Evolutionary conservation across 2,329 filamentous ascomycete genomes (phyloP).

Genomic region (Cladosporium oxysporum): DNA sequence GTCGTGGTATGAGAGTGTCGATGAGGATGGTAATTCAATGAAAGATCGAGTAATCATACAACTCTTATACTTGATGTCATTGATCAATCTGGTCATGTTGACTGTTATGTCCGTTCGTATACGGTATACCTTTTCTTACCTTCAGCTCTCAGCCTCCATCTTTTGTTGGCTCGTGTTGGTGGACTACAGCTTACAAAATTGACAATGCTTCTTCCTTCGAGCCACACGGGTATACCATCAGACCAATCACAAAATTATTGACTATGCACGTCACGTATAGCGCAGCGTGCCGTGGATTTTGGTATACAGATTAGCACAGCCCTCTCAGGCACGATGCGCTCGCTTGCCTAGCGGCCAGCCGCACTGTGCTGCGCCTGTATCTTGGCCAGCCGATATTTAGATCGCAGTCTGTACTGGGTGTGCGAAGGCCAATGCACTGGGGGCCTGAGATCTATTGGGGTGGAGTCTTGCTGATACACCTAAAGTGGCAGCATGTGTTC

Average conservation of each 20-base stretch:
- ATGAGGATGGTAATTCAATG: background rate
- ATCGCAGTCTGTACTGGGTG: background rate
- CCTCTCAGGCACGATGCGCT: background rate
- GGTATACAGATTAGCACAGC: background rate
- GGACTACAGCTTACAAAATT: background rate
- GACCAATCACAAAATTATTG: background rate
- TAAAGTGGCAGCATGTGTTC: too few relatives aligned
- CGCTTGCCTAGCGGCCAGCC: background rate
- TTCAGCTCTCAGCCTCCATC: background rate
- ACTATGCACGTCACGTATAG: background rate
- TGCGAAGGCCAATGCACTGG: background rate
- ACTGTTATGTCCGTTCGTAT: background rate
- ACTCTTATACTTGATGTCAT: background rate
- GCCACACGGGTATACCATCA: background rate
- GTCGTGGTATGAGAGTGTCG: background rate
- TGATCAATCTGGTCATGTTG: background rate
- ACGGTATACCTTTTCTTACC: background rate
- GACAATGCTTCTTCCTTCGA: background rate
- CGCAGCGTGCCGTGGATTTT: background rate
- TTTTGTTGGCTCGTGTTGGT: background rate
- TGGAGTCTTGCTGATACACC: background rate
- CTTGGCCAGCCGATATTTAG: background rate
- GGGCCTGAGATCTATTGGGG: background rate
- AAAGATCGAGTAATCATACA: background rate
- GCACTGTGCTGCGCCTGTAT: background rate